Conservation (phyloP, 495 filamentous ascomycete species). For the Geoglossum glabrum region DNA sequence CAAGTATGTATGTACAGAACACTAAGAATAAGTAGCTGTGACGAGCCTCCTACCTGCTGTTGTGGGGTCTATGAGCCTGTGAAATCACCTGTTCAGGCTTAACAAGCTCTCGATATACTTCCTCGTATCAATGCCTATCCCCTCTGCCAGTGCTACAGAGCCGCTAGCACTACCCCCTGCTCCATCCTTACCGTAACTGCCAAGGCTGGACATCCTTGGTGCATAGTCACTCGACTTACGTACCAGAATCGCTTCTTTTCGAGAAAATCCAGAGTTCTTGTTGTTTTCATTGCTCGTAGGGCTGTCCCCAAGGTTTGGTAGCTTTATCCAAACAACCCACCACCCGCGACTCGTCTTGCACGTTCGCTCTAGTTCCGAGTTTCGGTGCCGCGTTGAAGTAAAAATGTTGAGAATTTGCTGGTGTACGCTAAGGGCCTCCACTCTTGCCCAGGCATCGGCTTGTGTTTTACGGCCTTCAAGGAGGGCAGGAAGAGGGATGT, state of each 20-base stretch:
- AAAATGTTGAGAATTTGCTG: constrained; percentile 64
- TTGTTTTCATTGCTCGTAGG: constrained; percentile 3
- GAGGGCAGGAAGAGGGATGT: constrained; percentile 50
- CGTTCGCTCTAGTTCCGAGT: constrained; percentile 57
- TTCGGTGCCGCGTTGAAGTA: constrained; percentile 33
- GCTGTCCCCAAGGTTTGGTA: constrained; percentile 13
- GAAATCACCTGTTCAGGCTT: constrained; percentile 41
- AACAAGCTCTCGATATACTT: constrained; percentile 71
- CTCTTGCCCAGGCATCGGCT: constrained; percentile 40
- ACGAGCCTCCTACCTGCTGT: no score
- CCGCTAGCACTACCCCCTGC: constrained; percentile 30
- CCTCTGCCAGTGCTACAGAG: constrained; percentile 52
- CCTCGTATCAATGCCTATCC: constrained; percentile 71
- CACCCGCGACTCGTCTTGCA: constrained; percentile 81
- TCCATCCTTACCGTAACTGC: constrained; percentile 10
- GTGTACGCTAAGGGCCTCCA: constrained; percentile 83
- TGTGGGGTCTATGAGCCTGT: neutral
- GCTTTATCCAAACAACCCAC: constrained; percentile 89
- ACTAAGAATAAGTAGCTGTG: no score
- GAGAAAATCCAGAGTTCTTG: constrained; percentile 11
- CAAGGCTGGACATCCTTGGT: constrained; percentile 16
- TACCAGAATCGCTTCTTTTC: constrained; percentile 52
- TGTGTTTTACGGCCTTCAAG: neutral
- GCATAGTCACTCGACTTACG: constrained; percentile 52
- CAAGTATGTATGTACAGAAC: no score